Percentiles rank a stretch among this genome's conserved stretches.
phyloP scores from a whole-genome alignment of 2,329 filamentous ascomycete genomes.

The Fusarium incarnatum region DNA sequence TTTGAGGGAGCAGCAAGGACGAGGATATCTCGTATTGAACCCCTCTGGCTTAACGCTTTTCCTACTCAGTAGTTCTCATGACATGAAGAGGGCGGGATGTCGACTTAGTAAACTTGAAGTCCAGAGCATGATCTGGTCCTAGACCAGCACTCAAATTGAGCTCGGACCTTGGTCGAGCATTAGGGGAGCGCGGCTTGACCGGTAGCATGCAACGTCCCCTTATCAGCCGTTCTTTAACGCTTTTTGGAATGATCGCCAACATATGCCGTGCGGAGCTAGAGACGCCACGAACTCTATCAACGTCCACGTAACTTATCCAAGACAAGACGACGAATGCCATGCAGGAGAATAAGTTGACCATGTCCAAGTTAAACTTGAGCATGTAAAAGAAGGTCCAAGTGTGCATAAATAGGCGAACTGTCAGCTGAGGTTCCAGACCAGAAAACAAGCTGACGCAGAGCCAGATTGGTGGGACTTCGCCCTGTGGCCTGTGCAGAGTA shows the following conservation, averaged over 20 bases:
- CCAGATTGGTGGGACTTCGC: not conserved
- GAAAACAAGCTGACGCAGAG: not conserved
- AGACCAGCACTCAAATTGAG: not conserved
- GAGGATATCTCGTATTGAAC: not conserved
- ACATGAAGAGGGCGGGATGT: not conserved
- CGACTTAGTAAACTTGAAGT: not conserved
- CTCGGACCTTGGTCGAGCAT: not conserved
- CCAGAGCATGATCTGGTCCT: not conserved
- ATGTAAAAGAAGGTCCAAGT: not conserved
- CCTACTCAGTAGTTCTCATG: not conserved
- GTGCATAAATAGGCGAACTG: not conserved
- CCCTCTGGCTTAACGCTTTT: not conserved
- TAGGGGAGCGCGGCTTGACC: not conserved
- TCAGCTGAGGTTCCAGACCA: slow-evolving; percentile 9
- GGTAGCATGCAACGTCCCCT: not conserved
- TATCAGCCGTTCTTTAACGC: not conserved
- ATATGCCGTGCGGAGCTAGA: slow-evolving; percentile 2
- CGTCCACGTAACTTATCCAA: not conserved
- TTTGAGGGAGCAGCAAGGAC: not conserved
- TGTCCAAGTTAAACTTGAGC: not conserved
- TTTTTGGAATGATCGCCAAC: not conserved
- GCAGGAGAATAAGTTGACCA: not conserved
- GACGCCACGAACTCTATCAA: slow-evolving; percentile 18
- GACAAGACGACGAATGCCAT: not conserved
- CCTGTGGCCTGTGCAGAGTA: not conserved